Evolutionary conservation across 2,329 filamentous ascomycete species (phyloP).

Genomic region (Metarhizium anisopliae): DNA sequence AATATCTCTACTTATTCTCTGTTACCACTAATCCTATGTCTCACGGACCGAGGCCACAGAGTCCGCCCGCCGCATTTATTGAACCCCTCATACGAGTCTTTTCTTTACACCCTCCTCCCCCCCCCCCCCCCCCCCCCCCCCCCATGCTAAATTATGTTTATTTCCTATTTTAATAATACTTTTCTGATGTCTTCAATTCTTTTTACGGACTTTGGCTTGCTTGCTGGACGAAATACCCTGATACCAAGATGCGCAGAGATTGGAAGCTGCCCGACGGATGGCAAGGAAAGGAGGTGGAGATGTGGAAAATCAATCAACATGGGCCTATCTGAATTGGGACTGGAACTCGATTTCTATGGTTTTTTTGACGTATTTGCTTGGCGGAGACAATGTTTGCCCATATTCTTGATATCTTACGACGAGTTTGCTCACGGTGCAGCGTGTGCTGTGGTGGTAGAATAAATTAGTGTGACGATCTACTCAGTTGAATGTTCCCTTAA

Average conservation of each 20-base stretch:
- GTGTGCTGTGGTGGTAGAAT: neutral
- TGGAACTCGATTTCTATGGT: neutral
- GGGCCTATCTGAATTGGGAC: neutral
- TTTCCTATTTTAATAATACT: neutral
- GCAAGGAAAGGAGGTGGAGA: neutral
- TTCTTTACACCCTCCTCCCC: neutral
- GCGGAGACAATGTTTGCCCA: neutral
- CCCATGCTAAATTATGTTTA: neutral
- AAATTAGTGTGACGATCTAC: neutral
- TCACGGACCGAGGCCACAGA: no score
- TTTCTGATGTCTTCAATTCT: neutral
- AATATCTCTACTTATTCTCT: no score
- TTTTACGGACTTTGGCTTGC: neutral
- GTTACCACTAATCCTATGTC: no score
- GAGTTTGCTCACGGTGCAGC: neutral
- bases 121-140: no score
- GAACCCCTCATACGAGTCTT: no score
- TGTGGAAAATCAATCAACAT: neutral
- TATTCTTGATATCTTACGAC: neutral
- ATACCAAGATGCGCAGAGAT: neutral
- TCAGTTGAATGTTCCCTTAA: no score
- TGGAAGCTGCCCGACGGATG: neutral
- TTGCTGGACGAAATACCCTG: neutral
- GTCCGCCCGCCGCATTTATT: no score
- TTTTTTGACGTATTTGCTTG: neutral